Evolutionary conservation across 1,139 yeast species (phyloP).

Genomic region (Maudiozyma humilis): DNA sequence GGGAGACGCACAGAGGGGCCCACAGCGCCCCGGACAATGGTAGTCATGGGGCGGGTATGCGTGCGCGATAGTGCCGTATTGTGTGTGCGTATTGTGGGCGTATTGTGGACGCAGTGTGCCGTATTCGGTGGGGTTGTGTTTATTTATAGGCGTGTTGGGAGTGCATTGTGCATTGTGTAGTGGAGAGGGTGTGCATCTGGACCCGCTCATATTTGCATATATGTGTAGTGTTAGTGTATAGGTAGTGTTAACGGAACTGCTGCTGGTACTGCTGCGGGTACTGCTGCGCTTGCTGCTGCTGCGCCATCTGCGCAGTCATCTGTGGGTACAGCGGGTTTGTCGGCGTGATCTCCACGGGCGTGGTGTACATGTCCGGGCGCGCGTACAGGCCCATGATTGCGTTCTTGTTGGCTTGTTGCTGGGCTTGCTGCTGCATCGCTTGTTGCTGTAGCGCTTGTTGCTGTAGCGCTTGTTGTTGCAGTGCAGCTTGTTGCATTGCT

Average conservation of each 20-base stretch:
- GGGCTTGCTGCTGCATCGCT: neutral
- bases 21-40: too few species aligned
- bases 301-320: constrained; percentile 26
- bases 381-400: constrained; percentile 30
- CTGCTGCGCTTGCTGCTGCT: constrained; percentile 17
- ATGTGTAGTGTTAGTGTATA: too few species aligned
- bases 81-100: neutral
- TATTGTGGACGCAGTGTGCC: neutral
- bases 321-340: constrained; percentile 36
- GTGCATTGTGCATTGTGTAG: neutral
- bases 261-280: constrained; percentile 12
- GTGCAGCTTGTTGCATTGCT: constrained; percentile 14
- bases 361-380: constrained; percentile 28
- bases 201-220: too few species aligned
- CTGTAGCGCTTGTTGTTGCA: constrained; percentile 10
- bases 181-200: neutral
- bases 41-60: neutral
- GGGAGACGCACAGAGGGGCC: too few species aligned
- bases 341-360: constrained; percentile 27
- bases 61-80: neutral
- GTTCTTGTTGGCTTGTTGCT: constrained; percentile 14
- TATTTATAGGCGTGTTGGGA: neutral
- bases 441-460: constrained; percentile 1
- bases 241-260: neutral
- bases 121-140: too few species aligned